Percentiles rank a stretch among this genome's conserved stretches.
These are phyloP conservation scores for Boletales sp. DNA, from an alignment of 768 basidiomycete genomes.

Conservation along the genomic window DNA sequence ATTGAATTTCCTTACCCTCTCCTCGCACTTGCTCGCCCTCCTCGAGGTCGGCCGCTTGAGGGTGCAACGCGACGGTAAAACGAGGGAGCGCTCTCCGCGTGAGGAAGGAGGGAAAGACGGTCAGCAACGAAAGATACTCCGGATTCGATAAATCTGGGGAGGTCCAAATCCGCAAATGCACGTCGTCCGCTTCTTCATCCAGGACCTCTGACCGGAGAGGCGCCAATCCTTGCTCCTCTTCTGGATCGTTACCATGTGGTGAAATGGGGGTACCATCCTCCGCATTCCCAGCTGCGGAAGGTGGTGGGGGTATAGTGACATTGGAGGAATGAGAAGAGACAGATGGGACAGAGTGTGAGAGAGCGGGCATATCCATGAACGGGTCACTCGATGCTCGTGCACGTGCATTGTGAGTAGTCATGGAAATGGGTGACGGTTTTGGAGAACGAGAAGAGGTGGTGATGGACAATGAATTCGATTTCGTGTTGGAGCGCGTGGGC, in stretches of 20 bases:
- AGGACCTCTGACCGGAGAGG: conserved; percentile 32
- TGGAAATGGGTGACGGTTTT: conserved; percentile 38
- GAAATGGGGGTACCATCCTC: conserved; percentile 42
- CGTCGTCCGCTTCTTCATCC: conserved; percentile 38
- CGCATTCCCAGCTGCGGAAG: conserved; percentile 31
- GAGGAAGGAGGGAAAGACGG: conserved; percentile 76
- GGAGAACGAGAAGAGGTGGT: conserved; percentile 24
- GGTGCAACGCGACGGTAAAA: conserved; percentile 46
- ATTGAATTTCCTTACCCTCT: conserved; percentile 56
- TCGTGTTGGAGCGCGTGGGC: conserved; percentile 49
- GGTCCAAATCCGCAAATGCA: conserved; percentile 74
- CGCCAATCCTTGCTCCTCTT: conserved; percentile 34
- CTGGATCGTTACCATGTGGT: conserved; percentile 26
- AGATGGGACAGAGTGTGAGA: conserved; percentile 53
- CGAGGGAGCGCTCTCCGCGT: conserved; percentile 67
- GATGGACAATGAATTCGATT: conserved; percentile 50
- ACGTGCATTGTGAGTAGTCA: conserved; percentile 54
- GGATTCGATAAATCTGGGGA: conserved; percentile 76
- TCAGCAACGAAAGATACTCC: conserved; percentile 65
- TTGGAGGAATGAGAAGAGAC: conserved; percentile 47
- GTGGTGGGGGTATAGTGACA: conserved; percentile 29
- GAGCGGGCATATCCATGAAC: conserved; percentile 67
- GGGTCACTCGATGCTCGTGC: conserved; percentile 76
- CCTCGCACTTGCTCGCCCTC: conserved; percentile 58
- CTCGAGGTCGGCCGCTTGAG: conserved; percentile 57